phyloP scores from a whole-genome alignment of 108 stramenopile species.

The Aurantiochytrium sp. region DNA sequence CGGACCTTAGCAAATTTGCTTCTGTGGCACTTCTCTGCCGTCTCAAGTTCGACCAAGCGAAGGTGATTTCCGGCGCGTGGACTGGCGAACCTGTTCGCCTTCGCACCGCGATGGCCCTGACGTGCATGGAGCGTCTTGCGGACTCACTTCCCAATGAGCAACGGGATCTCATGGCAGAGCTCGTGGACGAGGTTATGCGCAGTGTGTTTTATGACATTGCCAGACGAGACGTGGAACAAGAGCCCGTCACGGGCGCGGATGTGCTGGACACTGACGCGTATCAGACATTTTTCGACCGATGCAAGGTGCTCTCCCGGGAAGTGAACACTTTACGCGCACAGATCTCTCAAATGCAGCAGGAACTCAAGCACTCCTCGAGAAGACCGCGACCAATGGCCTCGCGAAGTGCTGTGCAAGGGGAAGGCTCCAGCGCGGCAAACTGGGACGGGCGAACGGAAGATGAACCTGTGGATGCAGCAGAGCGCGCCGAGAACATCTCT shows the following conservation, averaged over 20 bases:
- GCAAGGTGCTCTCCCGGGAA: background rate
- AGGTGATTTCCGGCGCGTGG: background rate
- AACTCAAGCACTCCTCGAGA: background rate
- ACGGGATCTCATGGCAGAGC: background rate
- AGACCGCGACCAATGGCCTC: too few species aligned
- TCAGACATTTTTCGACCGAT: background rate
- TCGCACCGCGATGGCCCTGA: background rate
- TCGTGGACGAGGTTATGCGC: background rate
- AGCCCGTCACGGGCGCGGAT: background rate
- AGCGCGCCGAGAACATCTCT: background rate
- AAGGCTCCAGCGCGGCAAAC: too few species aligned
- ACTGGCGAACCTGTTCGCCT: background rate
- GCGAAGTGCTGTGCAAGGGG: too few species aligned
- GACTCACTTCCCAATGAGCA: background rate
- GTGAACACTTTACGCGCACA: background rate
- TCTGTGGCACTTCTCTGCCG: background rate
- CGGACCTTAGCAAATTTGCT: background rate
- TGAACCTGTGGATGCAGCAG: too few species aligned
- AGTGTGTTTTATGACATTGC: background rate
- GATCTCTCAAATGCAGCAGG: background rate
- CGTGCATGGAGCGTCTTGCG: background rate
- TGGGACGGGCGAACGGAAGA: too few species aligned
- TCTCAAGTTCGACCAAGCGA: background rate
- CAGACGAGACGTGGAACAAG: background rate
- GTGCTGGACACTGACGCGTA: background rate